Percentiles rank a stretch among this genome's conserved stretches.
phyloP scores from a whole-genome alignment of 805 yeast genomes.

The Ogataea trehalophila region DNA sequence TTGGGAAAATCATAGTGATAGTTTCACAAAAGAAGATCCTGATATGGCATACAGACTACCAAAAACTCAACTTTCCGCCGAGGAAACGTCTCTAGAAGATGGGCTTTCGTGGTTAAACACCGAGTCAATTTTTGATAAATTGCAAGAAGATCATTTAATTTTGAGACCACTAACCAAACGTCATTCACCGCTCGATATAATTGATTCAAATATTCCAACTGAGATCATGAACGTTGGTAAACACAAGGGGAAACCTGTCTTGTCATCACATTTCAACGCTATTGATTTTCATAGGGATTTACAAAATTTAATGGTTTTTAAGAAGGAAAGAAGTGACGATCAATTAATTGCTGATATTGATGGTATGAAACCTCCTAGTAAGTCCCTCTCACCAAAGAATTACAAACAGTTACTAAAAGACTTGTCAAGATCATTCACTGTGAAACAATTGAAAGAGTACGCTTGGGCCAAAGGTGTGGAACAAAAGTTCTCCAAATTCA shows the following conservation, averaged over 20 bases:
- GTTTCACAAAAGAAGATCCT: neutral
- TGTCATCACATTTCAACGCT: constrained; percentile 11
- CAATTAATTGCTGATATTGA: constrained; percentile 25
- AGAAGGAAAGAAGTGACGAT: constrained; percentile 19
- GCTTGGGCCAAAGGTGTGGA: constrained; percentile 6
- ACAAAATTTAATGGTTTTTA: constrained; percentile 27
- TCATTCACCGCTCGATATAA: constrained; percentile 10
- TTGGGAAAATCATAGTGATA: neutral
- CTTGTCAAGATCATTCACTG: constrained; percentile 17
- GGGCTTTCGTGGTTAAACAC: too few species aligned
- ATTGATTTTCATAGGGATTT: constrained; percentile 27
- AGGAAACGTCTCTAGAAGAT: too few species aligned
- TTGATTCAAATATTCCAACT: too few species aligned
- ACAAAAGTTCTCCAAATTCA: constrained; percentile 5
- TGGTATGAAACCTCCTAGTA: constrained; percentile 22
- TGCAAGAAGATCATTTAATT: constrained; percentile 17
- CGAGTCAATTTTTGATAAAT: neutral
- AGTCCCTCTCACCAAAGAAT: constrained; percentile 15
- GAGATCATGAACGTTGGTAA: too few species aligned
- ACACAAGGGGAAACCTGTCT: neutral
- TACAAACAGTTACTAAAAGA: constrained; percentile 18
- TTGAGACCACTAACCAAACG: constrained; percentile 23
- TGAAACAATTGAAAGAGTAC: constrained; percentile 22
- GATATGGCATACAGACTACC: neutral
- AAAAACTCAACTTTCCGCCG: too few species aligned